Evolutionary conservation across 768 basidiomycete species (phyloP), one percentile per base, ranked within the genome.

Genomic region (Mycena olivaceomarginata): DNA sequence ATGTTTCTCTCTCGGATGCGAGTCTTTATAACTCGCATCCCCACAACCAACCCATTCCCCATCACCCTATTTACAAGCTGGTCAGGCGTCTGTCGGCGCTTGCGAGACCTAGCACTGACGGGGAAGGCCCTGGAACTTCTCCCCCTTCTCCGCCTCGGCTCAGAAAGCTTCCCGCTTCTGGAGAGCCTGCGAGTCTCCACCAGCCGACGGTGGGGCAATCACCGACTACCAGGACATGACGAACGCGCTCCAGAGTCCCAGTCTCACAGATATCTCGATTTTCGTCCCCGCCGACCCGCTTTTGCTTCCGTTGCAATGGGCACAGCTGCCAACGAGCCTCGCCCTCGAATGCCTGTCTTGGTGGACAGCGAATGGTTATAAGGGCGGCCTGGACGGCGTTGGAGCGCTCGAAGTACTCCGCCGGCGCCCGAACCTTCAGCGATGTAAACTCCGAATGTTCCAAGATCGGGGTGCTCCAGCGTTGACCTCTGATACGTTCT

Each of bases 271-370:
- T 5, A 41, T 71, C 15, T 63, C 70, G 3, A n/a, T 51, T 16
- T 45, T 11, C 15, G 11, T 45, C 11, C 0, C 7, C 31, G 15
- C 46, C n/a, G 48, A 66, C 11, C 46, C 64, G 2, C 51, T 57
- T n/a, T 5, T 51, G 5, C 60, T 70, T 20, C 60, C 70, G 0
- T 18, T 70, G 2, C 13, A 22, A 12, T 70, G 70, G 70, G 62
- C 70, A 59, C 45, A 70, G 31, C 43, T 70, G 16, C n/a, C n/a
- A n/a, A 70, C 70, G 6, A 10, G 41, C 8, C 45, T 70, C 20
- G n/a, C 20, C n/a, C 57, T 70, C 15, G 10, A 12, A 37, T 70
- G 56, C 15, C 22, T n/a, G 4, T 13, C 57, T 31, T 3, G 3
- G 1, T 62, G 22, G 69, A 20, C n/a, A 7, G 2, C 2, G 13